Evolutionary conservation across 495 filamentous ascomycete species (phyloP), one percentile per base, ranked within the genome.

Genomic region (Neurospora sp.): DNA sequence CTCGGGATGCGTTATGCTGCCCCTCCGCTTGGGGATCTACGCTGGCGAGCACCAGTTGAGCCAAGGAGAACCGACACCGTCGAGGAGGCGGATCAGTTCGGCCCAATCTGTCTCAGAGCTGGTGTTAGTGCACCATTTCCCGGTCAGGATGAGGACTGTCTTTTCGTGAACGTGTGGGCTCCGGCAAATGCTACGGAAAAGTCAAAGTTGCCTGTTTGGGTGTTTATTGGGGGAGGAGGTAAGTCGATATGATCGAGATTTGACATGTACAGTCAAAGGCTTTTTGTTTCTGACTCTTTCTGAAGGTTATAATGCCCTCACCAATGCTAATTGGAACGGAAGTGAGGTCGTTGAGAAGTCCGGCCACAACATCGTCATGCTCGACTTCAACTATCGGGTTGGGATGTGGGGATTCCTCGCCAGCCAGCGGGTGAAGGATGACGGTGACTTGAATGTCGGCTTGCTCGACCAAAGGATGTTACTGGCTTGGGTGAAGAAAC

Each of bases 201-300:
- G 5, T 86, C 83, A 0, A 87, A 84, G 27, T 80, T 92, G 3
- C 92, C 91, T 0, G 91, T 94, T 3, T 93, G 86, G 82, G 85
- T 93, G 69, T 93, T 88, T 75, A 91, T 94, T 70, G 90, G 92
- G 76, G 92, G 92, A n/a, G 92, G 92, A 18, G 92, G 83, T 81
- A 69, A 41, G 81, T 76, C 27, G 37, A 31, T 14, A 12, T 11
- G 11, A 12, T 14, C 23, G 4, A 14, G 41, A 38, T 38, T 23
- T 3, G 11, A 35, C 16, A 16, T 62, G 12, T 41, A n/a, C 4
- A 11, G 48, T 16, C 31, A 31, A 31, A 1, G 31, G 31, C 31
- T 31, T 31, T 31, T 31, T 27, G 8, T n/a, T 71, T n/a, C 38
- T 70, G 6, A 71, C 42, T 31, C 14, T 71, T 71, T 37, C 27